Evolutionary conservation across 2,329 filamentous ascomycete species (phyloP), one percentile per base, ranked within the genome.

Genomic region (Thielaviopsis musarum): DNA sequence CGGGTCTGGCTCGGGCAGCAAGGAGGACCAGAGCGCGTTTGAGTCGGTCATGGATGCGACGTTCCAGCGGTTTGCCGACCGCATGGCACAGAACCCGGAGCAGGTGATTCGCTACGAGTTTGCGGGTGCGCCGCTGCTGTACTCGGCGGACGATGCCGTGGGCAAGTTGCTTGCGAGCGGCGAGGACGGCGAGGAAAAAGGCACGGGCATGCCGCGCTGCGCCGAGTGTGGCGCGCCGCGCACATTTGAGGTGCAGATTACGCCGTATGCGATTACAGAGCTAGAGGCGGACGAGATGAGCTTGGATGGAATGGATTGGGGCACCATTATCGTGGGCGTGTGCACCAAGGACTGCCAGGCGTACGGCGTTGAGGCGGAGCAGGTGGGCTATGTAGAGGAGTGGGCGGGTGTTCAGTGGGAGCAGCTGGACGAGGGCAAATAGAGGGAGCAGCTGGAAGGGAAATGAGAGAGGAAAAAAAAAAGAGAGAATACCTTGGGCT

Each of bases 331-430:
- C 61, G 75, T 97, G 45, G 90, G 83, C 0, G 89, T 94, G 7
- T 98, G 93, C 70, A 81, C 79, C 64, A 80, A 73, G 67, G 88
- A 97, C 69, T 97, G 93, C 69, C 76, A 78, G 66, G 80, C 82
- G 17, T 70, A 70, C 5, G 78, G 79, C 0, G 77, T 82, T 6
- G 70, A 71, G 13, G 74, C 77, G 41, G 86, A 83, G 0, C 77
- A 83, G 66, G 80, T 83, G 0, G 88, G 84, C 1, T 97, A 94
- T 71, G 67, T 90, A 19, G 93, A 97, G 74, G 93, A 98, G 72
- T 98, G 93, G 91, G 83, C 81, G n/a, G 93, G 91, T 6, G 93
- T 97, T 64, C 93, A 98, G 71, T 98, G 91, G 93, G 93, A 98
- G 72, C 91, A 96, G 71, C 67, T 82, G 63, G 69, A 69, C 34